Conservation (phyloP, 1,139 yeast species). For the Lodderomyces pseudojiufengensis region DNA sequence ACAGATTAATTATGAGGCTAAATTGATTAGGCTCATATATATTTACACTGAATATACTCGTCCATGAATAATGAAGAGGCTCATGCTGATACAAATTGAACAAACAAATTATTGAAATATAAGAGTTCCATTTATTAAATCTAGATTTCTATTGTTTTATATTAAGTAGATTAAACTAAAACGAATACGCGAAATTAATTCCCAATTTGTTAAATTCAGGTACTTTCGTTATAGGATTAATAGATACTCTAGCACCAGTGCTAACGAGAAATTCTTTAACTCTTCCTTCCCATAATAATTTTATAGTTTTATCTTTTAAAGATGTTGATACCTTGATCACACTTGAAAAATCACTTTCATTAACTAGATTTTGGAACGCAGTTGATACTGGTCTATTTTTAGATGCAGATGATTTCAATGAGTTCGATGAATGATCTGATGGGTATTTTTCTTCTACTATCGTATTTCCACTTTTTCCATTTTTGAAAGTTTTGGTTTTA, state of each 20-base stretch:
- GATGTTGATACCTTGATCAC: conserved; percentile 77
- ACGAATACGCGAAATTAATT: conserved; percentile 39
- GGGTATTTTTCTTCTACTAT: background rate
- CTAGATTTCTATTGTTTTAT: no score
- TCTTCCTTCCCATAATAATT: conserved; percentile 84
- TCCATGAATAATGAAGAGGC: no score
- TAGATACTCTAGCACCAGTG: conserved; percentile 58
- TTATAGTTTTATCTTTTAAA: conserved; percentile 56
- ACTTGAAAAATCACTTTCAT: conserved; percentile 57
- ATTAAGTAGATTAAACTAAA: no score
- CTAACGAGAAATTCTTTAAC: conserved; percentile 75
- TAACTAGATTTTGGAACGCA: conserved; percentile 51
- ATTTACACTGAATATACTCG: background rate
- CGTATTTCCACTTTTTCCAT: no score
- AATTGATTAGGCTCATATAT: no score
- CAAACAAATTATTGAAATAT: no score
- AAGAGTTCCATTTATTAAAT: no score
- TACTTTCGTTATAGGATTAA: conserved; percentile 26
- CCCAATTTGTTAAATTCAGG: conserved; percentile 42
- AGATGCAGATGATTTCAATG: no score
- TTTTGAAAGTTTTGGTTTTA: no score
- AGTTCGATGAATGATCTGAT: background rate
- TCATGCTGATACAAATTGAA: no score
- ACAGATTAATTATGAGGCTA: no score
- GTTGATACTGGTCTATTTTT: conserved; percentile 48